phyloP scores from a whole-genome alignment of 2,329 filamentous ascomycete species.

The Ophiostoma fasciatum region DNA sequence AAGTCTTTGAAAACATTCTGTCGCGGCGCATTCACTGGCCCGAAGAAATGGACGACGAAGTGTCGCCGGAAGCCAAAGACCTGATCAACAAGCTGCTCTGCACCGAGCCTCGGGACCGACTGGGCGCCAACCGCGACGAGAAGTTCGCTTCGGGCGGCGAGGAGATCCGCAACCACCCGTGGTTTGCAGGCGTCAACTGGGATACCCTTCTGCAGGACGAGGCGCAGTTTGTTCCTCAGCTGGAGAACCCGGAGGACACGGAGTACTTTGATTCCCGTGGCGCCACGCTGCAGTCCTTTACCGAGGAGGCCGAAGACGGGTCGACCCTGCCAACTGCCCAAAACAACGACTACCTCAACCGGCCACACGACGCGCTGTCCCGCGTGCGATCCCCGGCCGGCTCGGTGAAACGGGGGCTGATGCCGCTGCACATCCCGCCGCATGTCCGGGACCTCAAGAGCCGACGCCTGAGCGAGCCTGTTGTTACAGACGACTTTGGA shows the following conservation, averaged over 20 bases:
- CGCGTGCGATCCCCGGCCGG: conserved; percentile 78
- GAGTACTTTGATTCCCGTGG: conserved; percentile 94
- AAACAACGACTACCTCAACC: conserved; percentile 60
- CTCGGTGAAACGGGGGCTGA: conserved; percentile 76
- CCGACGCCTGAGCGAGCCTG: conserved; percentile 78
- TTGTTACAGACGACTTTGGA: conserved; percentile 83
- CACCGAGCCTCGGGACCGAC: conserved; percentile 62
- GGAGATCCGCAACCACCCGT: conserved; percentile 78
- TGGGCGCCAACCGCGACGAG: conserved; percentile 76
- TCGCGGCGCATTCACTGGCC: conserved; percentile 87
- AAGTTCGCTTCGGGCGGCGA: conserved; percentile 72
- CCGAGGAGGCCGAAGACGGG: conserved; percentile 88
- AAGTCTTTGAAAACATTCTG: conserved; percentile 94
- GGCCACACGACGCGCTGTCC: conserved; percentile 88
- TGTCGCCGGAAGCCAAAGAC: conserved; percentile 81
- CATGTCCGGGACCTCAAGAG: conserved; percentile 87
- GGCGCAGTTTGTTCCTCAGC: conserved; percentile 84
- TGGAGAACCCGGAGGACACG: conserved; percentile 89
- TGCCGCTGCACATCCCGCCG: conserved; percentile 91
- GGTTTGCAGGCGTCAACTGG: conserved; percentile 84
- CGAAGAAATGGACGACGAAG: conserved; percentile 60
- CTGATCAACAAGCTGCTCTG: conserved; percentile 87
- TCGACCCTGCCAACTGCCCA: conserved; percentile 57
- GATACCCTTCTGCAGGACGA: conserved; percentile 84
- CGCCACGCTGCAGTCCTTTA: conserved; percentile 81